Conservation (phyloP, 257 asterid species). For the Gardenia jasminoides region DNA sequence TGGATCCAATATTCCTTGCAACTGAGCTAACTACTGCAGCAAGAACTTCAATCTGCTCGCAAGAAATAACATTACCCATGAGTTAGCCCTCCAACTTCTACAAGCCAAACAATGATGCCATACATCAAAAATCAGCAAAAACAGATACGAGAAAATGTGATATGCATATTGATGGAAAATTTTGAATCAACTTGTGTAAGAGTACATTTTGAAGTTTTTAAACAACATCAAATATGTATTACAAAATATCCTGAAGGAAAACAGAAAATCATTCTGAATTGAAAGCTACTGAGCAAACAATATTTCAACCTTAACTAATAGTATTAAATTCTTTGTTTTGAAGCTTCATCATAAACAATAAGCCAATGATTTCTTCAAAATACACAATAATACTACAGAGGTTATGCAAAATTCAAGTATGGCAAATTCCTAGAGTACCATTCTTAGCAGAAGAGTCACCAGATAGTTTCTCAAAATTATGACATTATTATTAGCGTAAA, state of each 20-base stretch:
- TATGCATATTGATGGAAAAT: background rate
- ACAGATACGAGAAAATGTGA: background rate
- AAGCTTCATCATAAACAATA: background rate
- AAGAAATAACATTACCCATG: constrained; percentile 8
- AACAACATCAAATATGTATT: background rate
- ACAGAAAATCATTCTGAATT: background rate
- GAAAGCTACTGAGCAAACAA: background rate
- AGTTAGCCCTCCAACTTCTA: background rate
- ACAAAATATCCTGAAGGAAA: background rate
- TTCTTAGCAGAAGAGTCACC: background rate
- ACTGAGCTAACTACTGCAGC: constrained; percentile 62
- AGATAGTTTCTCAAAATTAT: background rate
- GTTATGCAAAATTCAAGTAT: background rate
- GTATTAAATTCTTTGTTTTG: background rate
- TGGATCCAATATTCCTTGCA: constrained; percentile 57
- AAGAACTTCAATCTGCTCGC: constrained; percentile 67
- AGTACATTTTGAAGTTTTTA: background rate
- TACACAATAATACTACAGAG: background rate
- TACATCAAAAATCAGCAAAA: background rate
- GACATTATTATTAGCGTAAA: background rate
- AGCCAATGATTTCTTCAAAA: too few relatives aligned
- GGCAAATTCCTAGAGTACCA: background rate
- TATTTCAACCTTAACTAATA: background rate
- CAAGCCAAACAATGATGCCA: background rate
- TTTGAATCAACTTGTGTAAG: background rate